Evolutionary conservation across 73 alveolate species (phyloP), one percentile per base, ranked within the genome.

Genomic region (Stentor coeruleus): DNA sequence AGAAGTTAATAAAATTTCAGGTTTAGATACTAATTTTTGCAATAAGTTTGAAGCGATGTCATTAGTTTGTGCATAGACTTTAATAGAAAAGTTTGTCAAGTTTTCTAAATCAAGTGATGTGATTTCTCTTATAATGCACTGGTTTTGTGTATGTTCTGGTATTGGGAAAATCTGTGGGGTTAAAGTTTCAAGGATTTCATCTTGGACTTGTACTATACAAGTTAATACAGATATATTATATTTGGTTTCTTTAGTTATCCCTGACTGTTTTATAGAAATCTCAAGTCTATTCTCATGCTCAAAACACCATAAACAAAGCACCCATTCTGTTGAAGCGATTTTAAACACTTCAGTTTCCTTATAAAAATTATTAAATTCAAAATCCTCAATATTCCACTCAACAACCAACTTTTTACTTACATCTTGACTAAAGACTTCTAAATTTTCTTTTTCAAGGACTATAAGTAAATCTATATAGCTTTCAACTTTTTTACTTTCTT

Each of bases 251-350:
- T 49, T 49, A 49, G 66, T 49, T 11, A 66, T 26, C 33, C 33
- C 79, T 66, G 79, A 14, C n/a, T 26, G 79, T 66, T 66, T 66
- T 33, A 66, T 1, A 26, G 79, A 66, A 66, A 66, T 15, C 33
- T 66, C 79, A 20, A 66, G 37, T 66, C 37, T 66, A 26, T 66
- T 66, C 37, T 66, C 79, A 66, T 66, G 79, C 39, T 66, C 79
- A 66, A 66, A 66, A 49, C 66, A 49, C 20, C 28, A 49, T 11
- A 49, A 20, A 20, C 66, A 6, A 6, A 49, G 66, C 20, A 11
- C 28, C 66, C 66, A 49, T 49, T 49, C 20, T 20, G 66, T 49
- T 6, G 6, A 11, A 20, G 6, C 20, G 6, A 49, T 49, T 11
- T 49, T 11, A 49, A 49, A 49, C 28, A 49, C 66, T 2, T 66